These are phyloP conservation scores for Kitagawia praeruptora DNA, from an alignment of 129 eudicot species.

Conservation along the genomic window DNA sequence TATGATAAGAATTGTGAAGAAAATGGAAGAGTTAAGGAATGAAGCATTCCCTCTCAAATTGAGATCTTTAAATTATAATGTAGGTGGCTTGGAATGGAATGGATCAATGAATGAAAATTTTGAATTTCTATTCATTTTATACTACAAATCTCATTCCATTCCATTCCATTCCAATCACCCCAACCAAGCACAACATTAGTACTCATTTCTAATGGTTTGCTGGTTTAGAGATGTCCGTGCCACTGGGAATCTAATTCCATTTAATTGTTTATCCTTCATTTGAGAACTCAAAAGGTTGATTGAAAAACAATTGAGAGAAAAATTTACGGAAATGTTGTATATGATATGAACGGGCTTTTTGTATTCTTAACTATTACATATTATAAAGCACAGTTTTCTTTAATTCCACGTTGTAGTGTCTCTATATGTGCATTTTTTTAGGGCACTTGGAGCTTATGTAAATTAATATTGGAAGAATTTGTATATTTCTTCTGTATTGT, in stretches of 20 bases:
- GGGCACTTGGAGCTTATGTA: neutral
- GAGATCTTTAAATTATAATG: too few species aligned
- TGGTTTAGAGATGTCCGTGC: neutral
- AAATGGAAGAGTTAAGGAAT: too few species aligned
- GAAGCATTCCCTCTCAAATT: too few species aligned
- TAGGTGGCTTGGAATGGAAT: too few species aligned
- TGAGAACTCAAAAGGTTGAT: neutral
- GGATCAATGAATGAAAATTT: too few species aligned
- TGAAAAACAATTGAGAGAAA: neutral
- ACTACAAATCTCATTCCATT: too few species aligned
- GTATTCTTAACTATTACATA: neutral
- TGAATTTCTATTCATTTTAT: too few species aligned
- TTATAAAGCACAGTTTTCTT: neutral
- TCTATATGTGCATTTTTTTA: too few species aligned
- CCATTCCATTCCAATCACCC: too few species aligned
- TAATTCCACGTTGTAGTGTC: neutral
- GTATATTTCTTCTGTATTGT: too few species aligned
- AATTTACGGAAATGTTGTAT: neutral
- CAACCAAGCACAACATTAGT: neutral
- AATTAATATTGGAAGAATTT: neutral
- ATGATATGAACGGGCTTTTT: neutral
- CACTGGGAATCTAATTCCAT: neutral
- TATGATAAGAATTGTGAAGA: too few species aligned
- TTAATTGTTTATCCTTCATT: neutral
- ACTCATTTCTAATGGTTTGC: neutral